Evolutionary conservation across 1,284 basidiomycete genomes (phyloP).

Genomic region (Cutaneotrichosporon arboriforme): DNA sequence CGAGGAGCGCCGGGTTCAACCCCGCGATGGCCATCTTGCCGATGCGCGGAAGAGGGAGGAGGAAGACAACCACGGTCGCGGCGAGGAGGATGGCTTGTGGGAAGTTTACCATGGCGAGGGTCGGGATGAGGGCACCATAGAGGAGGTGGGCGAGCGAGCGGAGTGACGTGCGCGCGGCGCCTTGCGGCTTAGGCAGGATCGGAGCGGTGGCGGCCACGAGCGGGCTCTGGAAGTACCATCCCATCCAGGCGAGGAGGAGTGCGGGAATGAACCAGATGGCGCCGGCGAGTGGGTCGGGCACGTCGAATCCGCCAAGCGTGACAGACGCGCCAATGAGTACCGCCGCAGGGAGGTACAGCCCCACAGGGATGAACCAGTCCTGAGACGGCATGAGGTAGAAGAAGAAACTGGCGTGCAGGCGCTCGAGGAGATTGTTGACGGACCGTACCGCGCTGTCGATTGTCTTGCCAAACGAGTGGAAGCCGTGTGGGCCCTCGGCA

Average conservation of each 20-base stretch:
- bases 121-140: conserved; percentile 73
- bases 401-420: conserved; percentile 91
- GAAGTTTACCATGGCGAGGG: conserved; percentile 81
- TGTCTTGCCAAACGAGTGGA: conserved; percentile 80
- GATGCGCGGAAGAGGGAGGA: conserved; percentile 11
- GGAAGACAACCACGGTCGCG: conserved; percentile 52
- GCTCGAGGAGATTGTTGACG: conserved; percentile 85
- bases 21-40: conserved; percentile 2
- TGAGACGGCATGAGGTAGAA: conserved; percentile 79
- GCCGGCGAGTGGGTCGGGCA: conserved; percentile 65
- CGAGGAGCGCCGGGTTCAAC: conserved; percentile 1
- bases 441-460: conserved; percentile 81
- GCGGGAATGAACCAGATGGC: conserved; percentile 22
- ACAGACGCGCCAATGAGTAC: conserved; percentile 73
- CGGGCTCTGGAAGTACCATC: conserved; percentile 20
- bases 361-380: conserved; percentile 78
- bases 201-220: conserved; percentile 20
- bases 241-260: conserved; percentile 14
- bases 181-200: conserved; percentile 53
- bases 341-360: conserved; percentile 77
- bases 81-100: conserved; percentile 70
- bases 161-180: conserved; percentile 42
- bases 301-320: conserved; percentile 70
- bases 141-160: conserved; percentile 50
- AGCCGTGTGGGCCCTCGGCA: conserved; percentile 87